These are phyloP conservation scores for Acacia melanoxylon DNA, from an alignment of 306 rosid species.

Conservation along the genomic window DNA sequence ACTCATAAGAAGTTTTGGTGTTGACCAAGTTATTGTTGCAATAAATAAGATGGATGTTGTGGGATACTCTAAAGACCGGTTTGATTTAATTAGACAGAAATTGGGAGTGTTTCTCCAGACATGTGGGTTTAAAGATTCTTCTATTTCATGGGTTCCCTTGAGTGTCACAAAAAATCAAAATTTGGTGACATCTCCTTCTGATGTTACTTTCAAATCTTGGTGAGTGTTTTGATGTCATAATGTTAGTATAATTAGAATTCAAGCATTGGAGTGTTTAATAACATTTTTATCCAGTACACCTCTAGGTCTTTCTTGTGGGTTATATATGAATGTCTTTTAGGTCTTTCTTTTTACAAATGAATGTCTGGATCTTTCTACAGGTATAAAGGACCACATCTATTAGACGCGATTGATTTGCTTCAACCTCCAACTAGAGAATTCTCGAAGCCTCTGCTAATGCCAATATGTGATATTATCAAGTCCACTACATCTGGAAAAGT, in stretches of 20 bases:
- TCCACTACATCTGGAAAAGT: slow-evolving; percentile 64
- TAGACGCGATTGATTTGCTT: slow-evolving; percentile 86
- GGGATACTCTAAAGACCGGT: slow-evolving; percentile 75
- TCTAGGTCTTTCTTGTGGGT: not conserved
- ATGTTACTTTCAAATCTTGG: slow-evolving; percentile 65
- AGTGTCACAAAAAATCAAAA: slow-evolving; percentile 95
- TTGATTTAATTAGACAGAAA: slow-evolving; percentile 73
- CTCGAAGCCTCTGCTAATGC: slow-evolving; percentile 91
- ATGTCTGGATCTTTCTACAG: slow-evolving; percentile 49
- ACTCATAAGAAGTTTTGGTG: slow-evolving; percentile 96
- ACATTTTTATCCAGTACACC: not conserved
- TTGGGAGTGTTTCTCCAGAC: slow-evolving; percentile 75
- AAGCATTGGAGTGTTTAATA: not conserved
- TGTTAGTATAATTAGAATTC: not conserved
- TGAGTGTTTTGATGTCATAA: slow-evolving; percentile 37
- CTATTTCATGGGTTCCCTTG: slow-evolving; percentile 77
- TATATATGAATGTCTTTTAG: too few relatives aligned
- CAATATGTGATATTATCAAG: slow-evolving; percentile 82
- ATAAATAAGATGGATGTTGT: slow-evolving; percentile 91
- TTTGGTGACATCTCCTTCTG: slow-evolving; percentile 81
- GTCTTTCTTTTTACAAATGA: not conserved
- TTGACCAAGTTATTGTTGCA: slow-evolving; percentile 81
- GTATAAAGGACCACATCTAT: slow-evolving; percentile 76
- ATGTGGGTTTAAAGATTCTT: slow-evolving; percentile 83
- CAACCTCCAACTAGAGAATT: slow-evolving; percentile 85